Conservation (phyloP, 768 basidiomycete species). For the Suillus variegatus region DNA sequence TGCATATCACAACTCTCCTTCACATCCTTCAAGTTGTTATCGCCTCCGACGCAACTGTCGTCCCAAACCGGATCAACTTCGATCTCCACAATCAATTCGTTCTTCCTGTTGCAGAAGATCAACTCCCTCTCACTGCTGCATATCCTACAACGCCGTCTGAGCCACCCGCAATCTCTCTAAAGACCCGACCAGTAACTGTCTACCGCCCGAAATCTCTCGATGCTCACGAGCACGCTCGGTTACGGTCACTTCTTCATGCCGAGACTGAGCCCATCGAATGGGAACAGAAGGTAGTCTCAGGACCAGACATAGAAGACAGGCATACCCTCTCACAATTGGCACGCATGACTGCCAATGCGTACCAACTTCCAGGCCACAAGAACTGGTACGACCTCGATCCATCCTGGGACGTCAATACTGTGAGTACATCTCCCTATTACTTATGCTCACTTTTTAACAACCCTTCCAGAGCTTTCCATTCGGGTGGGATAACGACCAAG, state of each 20-base stretch:
- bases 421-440: slow-evolving; percentile 22
- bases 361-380: slow-evolving; percentile 65
- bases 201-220: slow-evolving; percentile 58
- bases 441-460: background rate
- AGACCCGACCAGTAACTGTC: slow-evolving; percentile 48
- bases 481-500: slow-evolving; percentile 65
- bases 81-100: background rate
- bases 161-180: slow-evolving; percentile 33
- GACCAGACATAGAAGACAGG: slow-evolving; percentile 76
- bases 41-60: background rate
- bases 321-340: slow-evolving; percentile 84
- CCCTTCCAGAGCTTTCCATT: slow-evolving; percentile 69
- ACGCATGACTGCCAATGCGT: slow-evolving; percentile 88
- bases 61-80: background rate
- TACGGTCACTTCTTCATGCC: slow-evolving; percentile 46
- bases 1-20: background rate
- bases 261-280: slow-evolving; percentile 63
- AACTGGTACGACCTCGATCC: slow-evolving; percentile 84
- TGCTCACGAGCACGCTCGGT: slow-evolving; percentile 52
- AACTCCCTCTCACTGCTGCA: slow-evolving; percentile 9
- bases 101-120: slow-evolving; percentile 8
- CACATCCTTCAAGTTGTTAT: background rate
- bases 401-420: slow-evolving; percentile 64
- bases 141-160: slow-evolving; percentile 8
- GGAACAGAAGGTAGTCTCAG: slow-evolving; percentile 65